A percentile compares a stretch with the other conserved stretches of the same genome.
Conservation (phyloP, 164 flowering plant species). For the Nymphaea colorata region DNA sequence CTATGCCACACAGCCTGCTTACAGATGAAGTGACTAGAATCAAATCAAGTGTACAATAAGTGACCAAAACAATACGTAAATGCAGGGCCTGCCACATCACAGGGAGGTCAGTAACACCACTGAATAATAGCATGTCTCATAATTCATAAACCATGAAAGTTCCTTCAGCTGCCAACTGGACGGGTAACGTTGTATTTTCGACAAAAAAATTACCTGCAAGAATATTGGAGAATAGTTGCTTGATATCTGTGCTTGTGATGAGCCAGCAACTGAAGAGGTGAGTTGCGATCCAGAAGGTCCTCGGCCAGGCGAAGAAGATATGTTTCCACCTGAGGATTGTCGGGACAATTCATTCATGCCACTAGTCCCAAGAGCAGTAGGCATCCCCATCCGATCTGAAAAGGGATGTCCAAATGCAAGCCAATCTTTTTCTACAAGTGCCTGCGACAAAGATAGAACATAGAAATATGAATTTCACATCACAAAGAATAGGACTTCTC, state of each 20-base stretch:
- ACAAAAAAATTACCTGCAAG: constrained; percentile 50
- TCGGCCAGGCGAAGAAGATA: constrained; percentile 61
- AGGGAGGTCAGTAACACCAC: background rate
- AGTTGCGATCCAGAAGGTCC: constrained; percentile 44
- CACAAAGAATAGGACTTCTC: too few species aligned
- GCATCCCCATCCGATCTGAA: constrained; percentile 83
- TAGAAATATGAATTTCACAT: background rate
- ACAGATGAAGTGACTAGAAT: too few species aligned
- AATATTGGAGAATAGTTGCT: constrained; percentile 85
- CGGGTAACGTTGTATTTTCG: too few species aligned
- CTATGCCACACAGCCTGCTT: too few species aligned
- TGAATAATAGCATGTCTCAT: background rate
- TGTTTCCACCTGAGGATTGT: constrained; percentile 61
- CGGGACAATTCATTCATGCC: constrained; percentile 46
- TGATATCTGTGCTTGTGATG: constrained; percentile 55
- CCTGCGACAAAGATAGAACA: constrained; percentile 28
- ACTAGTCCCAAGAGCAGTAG: constrained; percentile 42
- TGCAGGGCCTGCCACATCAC: too few species aligned
- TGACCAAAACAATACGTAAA: too few species aligned
- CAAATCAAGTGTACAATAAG: too few species aligned
- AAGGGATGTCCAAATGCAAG: constrained; percentile 99
- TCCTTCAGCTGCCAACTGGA: too few species aligned
- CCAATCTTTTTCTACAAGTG: constrained; percentile 98
- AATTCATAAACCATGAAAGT: too few species aligned
- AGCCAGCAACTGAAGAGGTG: constrained; percentile 33